Conservation (phyloP, 73 alveolate genomes). For the Symbiodinium natans region DNA sequence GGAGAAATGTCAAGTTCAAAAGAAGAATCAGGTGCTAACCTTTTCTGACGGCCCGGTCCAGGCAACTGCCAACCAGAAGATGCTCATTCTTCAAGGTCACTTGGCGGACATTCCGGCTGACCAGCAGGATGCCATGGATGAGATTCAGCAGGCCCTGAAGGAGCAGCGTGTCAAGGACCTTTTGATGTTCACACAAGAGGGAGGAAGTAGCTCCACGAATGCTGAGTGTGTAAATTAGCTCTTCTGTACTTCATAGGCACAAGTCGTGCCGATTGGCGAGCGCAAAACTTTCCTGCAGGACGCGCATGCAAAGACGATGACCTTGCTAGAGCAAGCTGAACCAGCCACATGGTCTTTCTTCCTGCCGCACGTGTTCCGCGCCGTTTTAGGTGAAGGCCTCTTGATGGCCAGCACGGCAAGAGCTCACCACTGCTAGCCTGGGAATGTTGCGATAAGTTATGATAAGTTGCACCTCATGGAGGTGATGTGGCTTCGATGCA, state of each 20-base stretch:
- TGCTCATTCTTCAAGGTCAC: conserved; percentile 66
- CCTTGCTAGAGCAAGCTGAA: conserved; percentile 42
- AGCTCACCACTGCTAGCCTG: not conserved
- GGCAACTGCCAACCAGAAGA: conserved; percentile 70
- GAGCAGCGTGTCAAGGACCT: conserved; percentile 50
- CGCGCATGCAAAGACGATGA: conserved; percentile 34
- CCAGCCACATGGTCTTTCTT: conserved; percentile 18
- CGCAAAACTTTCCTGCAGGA: no score
- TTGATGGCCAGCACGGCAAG: not conserved
- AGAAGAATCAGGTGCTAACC: no score
- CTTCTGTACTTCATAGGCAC: no score
- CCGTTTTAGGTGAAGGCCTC: conserved; percentile 66
- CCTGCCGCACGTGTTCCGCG: conserved; percentile 63
- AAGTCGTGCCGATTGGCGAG: no score
- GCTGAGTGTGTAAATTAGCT: not conserved
- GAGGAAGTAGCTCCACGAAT: not conserved
- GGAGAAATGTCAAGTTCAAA: no score
- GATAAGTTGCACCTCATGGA: no score
- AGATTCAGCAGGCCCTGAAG: not conserved
- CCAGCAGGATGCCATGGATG: not conserved
- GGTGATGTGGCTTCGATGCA: conserved; percentile 42
- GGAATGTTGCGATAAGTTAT: no score
- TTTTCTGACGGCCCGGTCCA: no score
- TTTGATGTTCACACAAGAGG: not conserved
- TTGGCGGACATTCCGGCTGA: not conserved